Base-by-base conservation (phyloP, 176 grass and related monocot species). In the Paspalum vaginatum region DNA sequence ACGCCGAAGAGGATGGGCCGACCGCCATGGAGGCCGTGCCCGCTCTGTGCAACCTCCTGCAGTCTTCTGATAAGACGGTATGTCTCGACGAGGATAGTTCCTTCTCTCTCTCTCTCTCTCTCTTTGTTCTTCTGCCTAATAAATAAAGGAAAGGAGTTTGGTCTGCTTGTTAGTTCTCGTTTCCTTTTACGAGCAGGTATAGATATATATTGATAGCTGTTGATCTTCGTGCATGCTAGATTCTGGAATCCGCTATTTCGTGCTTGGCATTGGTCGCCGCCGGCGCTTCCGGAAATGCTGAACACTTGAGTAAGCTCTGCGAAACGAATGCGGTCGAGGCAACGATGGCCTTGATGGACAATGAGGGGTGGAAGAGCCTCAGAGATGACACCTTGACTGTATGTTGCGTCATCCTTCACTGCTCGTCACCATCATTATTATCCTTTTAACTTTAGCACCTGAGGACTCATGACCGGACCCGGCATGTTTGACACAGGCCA, bases 11-110 rank as follows among this genome's bases (percentile, higher is more conserved):
- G 39, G 26, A 83, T 47, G 81, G 55, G 0, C 10, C 76, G 16
- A 83, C 60, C 69, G 85, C 81, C 21, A 84, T 88, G 73, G 88
- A 94, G 37, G 80, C 83, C 5, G 74, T 85, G 42, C 88, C 88
- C 4, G 49, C 40, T 50, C 74, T 94, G 53, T 91, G 85, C 83
- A 74, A 66, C 76, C 75, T 94, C 78, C 80, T 94, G 27, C 83
- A 88, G 57, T 86, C 66, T 16, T 8, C 75, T 38, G 85, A 88
- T 53, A 71, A 78, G 62, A 72, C 70, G 82, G 87, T 93, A 78
- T 5, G 4, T 72, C 27, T 77, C 12, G 5, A 32, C 32, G 32
- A 56, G 0, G 13, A 41, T 52, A n/a, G n/a, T n/a, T n/a, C n/a
- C n/a, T n/a, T n/a, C n/a, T n/a, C n/a, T n/a, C n/a, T n/a, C n/a